Evolutionary conservation across 1,139 yeast species (phyloP), one percentile per base, ranked within the genome.

Genomic region (Zygoascus sp.): DNA sequence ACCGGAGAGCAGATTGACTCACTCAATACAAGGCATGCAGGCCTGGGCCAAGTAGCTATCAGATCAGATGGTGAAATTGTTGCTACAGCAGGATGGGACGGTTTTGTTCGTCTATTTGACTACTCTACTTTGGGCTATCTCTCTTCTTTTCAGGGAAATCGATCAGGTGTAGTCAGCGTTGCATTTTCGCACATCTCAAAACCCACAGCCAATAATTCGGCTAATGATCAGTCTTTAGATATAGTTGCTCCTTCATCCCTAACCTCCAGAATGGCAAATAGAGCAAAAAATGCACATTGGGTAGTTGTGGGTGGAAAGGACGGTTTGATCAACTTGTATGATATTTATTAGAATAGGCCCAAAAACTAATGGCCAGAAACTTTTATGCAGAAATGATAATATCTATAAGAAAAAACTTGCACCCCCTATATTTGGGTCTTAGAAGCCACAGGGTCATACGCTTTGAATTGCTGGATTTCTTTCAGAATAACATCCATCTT

Each of bases 61-160:
- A 58, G 68, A 16, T 49, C 52, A 2, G 70, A 67, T 22, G 63
- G 60, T 10, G 54, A 56, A 17, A 44, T 65, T 3, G 48, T 61
- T 32, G 65, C 65, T 6, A 60, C 64, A 1, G 67, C 69, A 1
- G 70, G 72, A 13, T 69, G 74, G 74, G 74, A 69, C 41, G 69
- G 70, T 6, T 55, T 53, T 45, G 63, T 67, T 4, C 60, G 72
- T 2, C 51, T 68, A 2, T 67, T 60, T 48, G 46, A 49, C 3
- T 55, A 54, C 34, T 37, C 47, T 3, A 49, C 50, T 2, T 40
- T 62, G 45, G 58, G 57, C 30, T 58, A 56, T 8, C 53, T 65
- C 32, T 68, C 65, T 0, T 60, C 57, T 3, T 62, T 67, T 43
- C 51, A 49, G 13, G 65, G 63, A 2, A 53, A 62, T 1, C 58